These are phyloP conservation scores for Saccharomyces hybrid DNA, from an alignment of 1,139 yeast genomes.

Conservation along the genomic window DNA sequence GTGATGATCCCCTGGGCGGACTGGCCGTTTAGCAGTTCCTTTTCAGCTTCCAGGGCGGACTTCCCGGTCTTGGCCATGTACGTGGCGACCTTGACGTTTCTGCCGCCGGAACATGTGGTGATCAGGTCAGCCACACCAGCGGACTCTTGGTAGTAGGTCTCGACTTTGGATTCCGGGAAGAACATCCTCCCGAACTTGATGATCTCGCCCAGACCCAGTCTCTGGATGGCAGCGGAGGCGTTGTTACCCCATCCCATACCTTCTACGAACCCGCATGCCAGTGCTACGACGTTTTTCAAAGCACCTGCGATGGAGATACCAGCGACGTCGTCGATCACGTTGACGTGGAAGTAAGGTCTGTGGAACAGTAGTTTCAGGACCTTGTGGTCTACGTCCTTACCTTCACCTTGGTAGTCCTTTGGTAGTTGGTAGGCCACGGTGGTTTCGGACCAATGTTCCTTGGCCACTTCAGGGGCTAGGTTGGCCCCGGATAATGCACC, in stretches of 20 bases:
- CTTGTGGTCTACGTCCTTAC: conserved; percentile 61
- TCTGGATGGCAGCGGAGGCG: conserved; percentile 92
- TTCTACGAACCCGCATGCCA: conserved; percentile 91
- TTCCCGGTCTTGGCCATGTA: conserved; percentile 66
- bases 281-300: conserved; percentile 84
- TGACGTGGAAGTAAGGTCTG: conserved; percentile 90
- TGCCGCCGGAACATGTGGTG: conserved; percentile 93
- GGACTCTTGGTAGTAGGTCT: conserved; percentile 80
- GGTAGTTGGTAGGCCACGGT: conserved; percentile 85
- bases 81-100: conserved; percentile 83
- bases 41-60: conserved; percentile 71
- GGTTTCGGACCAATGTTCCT: conserved; percentile 88
- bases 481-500: conserved; percentile 94
- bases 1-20: conserved; percentile 91
- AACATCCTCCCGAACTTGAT: conserved; percentile 69
- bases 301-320: conserved; percentile 96
- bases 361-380: conserved; percentile 74
- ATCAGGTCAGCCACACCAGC: conserved; percentile 96
- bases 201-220: conserved; percentile 83
- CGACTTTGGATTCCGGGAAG: conserved; percentile 60
- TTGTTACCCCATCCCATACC: conserved; percentile 98
- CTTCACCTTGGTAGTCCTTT: conserved; percentile 55
- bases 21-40: conserved; percentile 78
- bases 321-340: conserved; percentile 78
- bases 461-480: conserved; percentile 90